phyloP scores from a whole-genome alignment of 352 stramenopile species.

The Aphanomyces invadans region DNA sequence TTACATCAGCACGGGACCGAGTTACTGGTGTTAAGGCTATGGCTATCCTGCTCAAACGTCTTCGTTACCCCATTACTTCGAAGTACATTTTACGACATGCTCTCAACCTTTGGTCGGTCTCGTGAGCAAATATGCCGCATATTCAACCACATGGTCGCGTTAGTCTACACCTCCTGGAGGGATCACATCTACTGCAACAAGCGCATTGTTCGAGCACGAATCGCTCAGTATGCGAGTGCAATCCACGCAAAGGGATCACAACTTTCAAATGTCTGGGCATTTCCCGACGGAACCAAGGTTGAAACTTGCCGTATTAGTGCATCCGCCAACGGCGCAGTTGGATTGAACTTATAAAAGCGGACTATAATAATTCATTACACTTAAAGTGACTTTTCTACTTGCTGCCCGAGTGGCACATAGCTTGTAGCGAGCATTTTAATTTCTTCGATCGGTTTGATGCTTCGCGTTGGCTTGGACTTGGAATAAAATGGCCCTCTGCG shows the following conservation, averaged over 20 bases:
- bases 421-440: no score
- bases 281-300: constrained; percentile 10
- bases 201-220: constrained; percentile 1
- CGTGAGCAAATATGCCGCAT: neutral
- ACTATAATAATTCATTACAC: no score
- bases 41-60: neutral
- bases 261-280: constrained; percentile 8
- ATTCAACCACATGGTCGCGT: neutral
- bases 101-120: neutral
- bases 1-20: neutral
- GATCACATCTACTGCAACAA: constrained; percentile 5
- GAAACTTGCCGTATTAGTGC: constrained; percentile 8
- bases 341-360: constrained; percentile 8
- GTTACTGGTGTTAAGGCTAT: neutral
- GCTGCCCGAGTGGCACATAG: no score
- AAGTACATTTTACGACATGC: constrained; percentile 8
- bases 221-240: neutral
- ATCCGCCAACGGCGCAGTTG: neutral
- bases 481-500: no score
- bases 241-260: constrained; percentile 9
- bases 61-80: constrained; percentile 3
- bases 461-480: no score
- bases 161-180: neutral
- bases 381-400: no score
- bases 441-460: no score